A percentile compares a stretch with the other conserved stretches of the same genome.
Evolutionary conservation across 139 green algal species (phyloP).

Genomic region (Pycnococcus provasolii): DNA sequence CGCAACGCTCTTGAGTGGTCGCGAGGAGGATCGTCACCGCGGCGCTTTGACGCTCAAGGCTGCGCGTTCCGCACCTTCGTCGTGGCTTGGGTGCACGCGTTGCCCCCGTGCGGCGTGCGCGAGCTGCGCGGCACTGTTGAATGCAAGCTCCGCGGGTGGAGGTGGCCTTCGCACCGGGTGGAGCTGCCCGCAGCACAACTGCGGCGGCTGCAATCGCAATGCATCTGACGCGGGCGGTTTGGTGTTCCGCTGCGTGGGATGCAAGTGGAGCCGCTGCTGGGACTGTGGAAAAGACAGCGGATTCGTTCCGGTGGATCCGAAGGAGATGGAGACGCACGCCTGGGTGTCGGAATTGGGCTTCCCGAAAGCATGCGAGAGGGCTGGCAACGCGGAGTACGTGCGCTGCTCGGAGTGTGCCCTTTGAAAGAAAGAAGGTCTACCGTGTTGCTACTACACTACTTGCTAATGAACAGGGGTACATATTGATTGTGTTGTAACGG

Average conservation of each 20-base stretch:
- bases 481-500: too few relatives aligned
- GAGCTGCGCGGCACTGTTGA: slow-evolving; percentile 2
- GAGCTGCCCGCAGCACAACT: slow-evolving; percentile 9
- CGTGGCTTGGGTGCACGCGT: neutral
- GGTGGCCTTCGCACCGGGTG: neutral
- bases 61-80: neutral
- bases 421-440: too few relatives aligned
- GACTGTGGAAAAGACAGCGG: too few relatives aligned
- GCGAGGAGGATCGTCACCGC: neutral
- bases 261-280: neutral
- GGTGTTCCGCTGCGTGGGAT: slow-evolving; percentile 11
- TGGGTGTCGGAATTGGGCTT: too few relatives aligned
- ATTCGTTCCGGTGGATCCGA: too few relatives aligned
- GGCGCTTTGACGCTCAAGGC: neutral
- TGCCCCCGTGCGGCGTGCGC: neutral
- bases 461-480: too few relatives aligned
- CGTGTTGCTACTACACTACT: too few relatives aligned
- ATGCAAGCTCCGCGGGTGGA: neutral
- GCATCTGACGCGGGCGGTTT: neutral
- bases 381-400: too few relatives aligned
- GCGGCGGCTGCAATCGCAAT: slow-evolving; percentile 1
- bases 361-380: too few relatives aligned
- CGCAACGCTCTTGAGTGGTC: neutral
- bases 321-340: too few relatives aligned
- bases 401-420: too few relatives aligned